Evolutionary conservation across 805 yeast species (phyloP).

Genomic region (Starmera dryadoides): DNA sequence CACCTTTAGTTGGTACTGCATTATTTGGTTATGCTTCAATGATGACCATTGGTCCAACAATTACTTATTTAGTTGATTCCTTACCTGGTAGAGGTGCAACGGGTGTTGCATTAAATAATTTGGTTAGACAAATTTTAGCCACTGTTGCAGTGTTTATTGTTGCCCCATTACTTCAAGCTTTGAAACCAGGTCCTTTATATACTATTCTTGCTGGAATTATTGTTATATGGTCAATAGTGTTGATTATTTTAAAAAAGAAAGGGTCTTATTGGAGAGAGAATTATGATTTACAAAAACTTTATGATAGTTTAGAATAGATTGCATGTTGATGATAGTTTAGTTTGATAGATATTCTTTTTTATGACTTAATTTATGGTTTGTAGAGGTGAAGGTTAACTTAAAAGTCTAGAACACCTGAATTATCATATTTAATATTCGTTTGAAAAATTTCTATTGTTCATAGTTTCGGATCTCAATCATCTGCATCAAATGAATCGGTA

Average conservation of each 20-base stretch:
- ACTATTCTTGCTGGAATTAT: constrained; percentile 59
- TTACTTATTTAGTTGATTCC: constrained; percentile 76
- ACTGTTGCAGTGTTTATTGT: constrained; percentile 70
- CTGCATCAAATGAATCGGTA: too few species aligned
- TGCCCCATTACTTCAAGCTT: constrained; percentile 59
- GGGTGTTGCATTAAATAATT: constrained; percentile 77
- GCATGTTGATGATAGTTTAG: too few species aligned
- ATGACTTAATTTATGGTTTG: too few species aligned
- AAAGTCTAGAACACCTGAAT: too few species aligned
- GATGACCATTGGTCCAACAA: constrained; percentile 76
- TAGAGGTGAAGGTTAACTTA: too few species aligned
- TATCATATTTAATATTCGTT: too few species aligned
- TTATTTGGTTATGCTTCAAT: constrained; percentile 76
- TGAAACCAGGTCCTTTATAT: constrained; percentile 67
- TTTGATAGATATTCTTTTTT: too few species aligned
- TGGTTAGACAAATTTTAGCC: constrained; percentile 66
- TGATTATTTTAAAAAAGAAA: constrained; percentile 41
- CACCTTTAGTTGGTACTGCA: constrained; percentile 77
- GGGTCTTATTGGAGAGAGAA: constrained; percentile 61
- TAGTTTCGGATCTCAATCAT: too few species aligned
- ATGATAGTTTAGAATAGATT: constrained; percentile 32
- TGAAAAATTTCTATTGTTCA: too few species aligned
- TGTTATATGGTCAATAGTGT: constrained; percentile 30
- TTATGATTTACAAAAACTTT: constrained; percentile 49
- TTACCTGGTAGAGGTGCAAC: constrained; percentile 87